Evolutionary conservation across 106 monocot genomes (phyloP).

Genomic region (Apostasia ramifera): DNA sequence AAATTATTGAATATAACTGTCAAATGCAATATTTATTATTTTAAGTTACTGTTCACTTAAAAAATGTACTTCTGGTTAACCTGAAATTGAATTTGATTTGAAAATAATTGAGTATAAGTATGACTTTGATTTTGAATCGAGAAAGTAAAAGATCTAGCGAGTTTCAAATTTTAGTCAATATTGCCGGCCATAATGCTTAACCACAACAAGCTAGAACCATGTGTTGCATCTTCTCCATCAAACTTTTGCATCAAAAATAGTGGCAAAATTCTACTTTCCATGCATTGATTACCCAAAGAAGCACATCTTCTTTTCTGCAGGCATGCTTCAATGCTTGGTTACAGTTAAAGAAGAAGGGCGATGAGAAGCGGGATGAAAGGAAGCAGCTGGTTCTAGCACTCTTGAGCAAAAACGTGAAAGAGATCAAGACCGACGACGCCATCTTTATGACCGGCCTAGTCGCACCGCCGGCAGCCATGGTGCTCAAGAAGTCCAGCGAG

Average conservation of each 20-base stretch:
- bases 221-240: not conserved
- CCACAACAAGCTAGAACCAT: not conserved
- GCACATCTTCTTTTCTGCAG: conserved; percentile 13
- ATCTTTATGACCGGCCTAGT: conserved; percentile 43
- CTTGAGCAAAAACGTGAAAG: conserved; percentile 11
- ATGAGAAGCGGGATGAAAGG: not conserved
- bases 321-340: not conserved
- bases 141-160: no score
- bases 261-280: not conserved
- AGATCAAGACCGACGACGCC: not conserved
- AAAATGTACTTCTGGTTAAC: no score
- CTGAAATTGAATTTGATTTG: no score
- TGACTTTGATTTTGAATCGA: no score
- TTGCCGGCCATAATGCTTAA: no score
- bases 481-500: conserved; percentile 48
- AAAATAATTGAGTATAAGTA: no score
- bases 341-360: not conserved
- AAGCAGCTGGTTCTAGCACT: conserved; percentile 10
- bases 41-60: no score
- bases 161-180: no score
- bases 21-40: no score
- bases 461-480: conserved; percentile 52
- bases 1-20: no score
- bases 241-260: not conserved
- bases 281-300: no score